Conservation (phyloP, 768 basidiomycete genomes). For the Serendipita sp. region DNA sequence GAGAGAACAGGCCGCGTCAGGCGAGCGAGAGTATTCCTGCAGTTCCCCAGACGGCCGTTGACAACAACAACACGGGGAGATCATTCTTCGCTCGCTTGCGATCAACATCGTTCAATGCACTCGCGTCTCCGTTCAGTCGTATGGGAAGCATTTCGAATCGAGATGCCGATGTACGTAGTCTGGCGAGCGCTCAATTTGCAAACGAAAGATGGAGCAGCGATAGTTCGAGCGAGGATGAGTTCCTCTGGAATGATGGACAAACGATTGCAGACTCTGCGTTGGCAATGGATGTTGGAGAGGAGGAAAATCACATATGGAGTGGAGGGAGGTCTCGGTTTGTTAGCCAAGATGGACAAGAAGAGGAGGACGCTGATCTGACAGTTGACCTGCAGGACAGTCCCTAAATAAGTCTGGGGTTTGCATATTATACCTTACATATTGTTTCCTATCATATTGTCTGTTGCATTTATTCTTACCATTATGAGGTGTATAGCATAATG, state of each 20-base stretch:
- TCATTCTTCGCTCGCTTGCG: slow-evolving; percentile 29
- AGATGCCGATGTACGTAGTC: slow-evolving; percentile 15
- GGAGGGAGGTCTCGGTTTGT: neutral
- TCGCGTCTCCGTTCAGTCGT: slow-evolving; percentile 24
- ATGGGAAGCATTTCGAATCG: slow-evolving; percentile 9
- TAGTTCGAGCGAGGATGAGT: slow-evolving; percentile 25
- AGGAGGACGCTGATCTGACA: neutral
- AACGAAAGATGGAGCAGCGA: slow-evolving; percentile 39
- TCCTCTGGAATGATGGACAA: slow-evolving; percentile 1
- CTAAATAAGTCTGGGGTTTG: neutral
- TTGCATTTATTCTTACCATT: neutral
- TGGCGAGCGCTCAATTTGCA: slow-evolving; percentile 12
- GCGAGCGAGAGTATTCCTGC: neutral
- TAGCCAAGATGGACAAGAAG: neutral
- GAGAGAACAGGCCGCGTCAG: neutral
- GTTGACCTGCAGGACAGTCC: slow-evolving; percentile 1
- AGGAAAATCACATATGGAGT: neutral
- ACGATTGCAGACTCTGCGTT: neutral
- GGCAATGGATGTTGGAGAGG: neutral
- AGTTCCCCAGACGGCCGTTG: neutral
- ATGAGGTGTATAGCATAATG: neutral
- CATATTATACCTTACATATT: too few species aligned
- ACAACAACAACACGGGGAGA: neutral
- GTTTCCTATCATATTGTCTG: neutral
- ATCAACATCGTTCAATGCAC: slow-evolving; percentile 29